phyloP scores from a whole-genome alignment of 805 yeast genomes.

The Monosporozyma servazzii region DNA sequence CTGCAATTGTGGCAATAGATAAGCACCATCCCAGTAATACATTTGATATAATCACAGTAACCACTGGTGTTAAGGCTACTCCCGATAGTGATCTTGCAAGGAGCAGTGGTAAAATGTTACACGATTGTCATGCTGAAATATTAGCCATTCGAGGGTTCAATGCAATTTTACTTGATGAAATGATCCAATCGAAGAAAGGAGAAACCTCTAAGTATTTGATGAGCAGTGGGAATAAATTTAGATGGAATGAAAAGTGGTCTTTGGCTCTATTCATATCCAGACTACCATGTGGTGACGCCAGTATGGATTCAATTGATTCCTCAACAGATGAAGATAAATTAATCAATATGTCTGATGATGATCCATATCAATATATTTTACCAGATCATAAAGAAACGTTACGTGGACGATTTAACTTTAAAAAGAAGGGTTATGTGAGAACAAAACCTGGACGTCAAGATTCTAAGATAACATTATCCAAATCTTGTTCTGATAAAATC shows the following conservation, averaged over 20 bases:
- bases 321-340: slow-evolving; percentile 7
- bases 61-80: slow-evolving; percentile 78
- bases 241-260: slow-evolving; percentile 31
- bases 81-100: slow-evolving; percentile 43
- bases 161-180: slow-evolving; percentile 43
- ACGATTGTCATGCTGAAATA: slow-evolving; percentile 88
- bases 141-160: slow-evolving; percentile 66
- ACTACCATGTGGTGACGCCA: slow-evolving; percentile 87
- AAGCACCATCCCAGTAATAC: slow-evolving; percentile 10
- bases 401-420: slow-evolving; percentile 60
- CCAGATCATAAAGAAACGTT: slow-evolving; percentile 23
- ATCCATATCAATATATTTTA: slow-evolving; percentile 22
- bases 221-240: slow-evolving; percentile 14
- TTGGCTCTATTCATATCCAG: slow-evolving; percentile 62
- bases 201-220: slow-evolving; percentile 8
- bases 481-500: slow-evolving; percentile 85
- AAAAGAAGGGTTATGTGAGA: slow-evolving; percentile 55
- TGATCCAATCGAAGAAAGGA: slow-evolving; percentile 14
- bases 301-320: slow-evolving; percentile 39
- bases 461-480: slow-evolving; percentile 60
- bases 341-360: slow-evolving; percentile 15
- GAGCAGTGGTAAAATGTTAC: slow-evolving; percentile 54
- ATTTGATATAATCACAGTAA: slow-evolving; percentile 35
- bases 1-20: slow-evolving; percentile 51
- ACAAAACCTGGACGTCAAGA: slow-evolving; percentile 91